Evolutionary conservation across 2,329 filamentous ascomycete genomes (phyloP), one percentile per base, ranked within the genome.

Genomic region (Microsporum audouinii): DNA sequence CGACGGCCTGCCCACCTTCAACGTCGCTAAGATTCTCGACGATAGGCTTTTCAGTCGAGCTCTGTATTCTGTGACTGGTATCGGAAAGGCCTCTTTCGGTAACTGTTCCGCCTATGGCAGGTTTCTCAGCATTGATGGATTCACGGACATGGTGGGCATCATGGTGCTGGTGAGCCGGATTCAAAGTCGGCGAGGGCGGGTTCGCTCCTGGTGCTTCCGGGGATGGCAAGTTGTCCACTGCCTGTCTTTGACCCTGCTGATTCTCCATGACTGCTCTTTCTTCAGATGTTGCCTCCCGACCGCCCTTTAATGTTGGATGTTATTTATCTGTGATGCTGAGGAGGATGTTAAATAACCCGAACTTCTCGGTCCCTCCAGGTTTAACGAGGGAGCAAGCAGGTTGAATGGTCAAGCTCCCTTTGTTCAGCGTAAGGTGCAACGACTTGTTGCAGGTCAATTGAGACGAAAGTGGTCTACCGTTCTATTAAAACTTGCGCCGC

Each of bases 121-220:
- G 27, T 55, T 62, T 57, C 31, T 59, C 58, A 23, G 33, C 31
- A 3, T 43, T 29, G 17, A 17, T 12, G 5, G 59, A 6, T 34
- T 8, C 23, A 49, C 33, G 43, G 14, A 34, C 58, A 41, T 62
- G 58, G 27, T 59, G 60, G 5, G 58, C 33, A 38, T 60, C 59
- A 17, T 64, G 58, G 51, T 62, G 59, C 56, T 62, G 63, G 47
- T 60, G 61, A 39, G 45, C 58, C 8, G 58, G 63, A 39, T 62
- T 57, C 31, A 59, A 8, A 8, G 62, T 55, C 5, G 57, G 41
- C 12, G 56, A 49, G 6, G 57, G 27, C 27, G 57, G 57, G 23
- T 59, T 47, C 29, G 39, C 43, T 17, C 23, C 38, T 12, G 57
- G 41, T 14, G 31, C 23, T n/a, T 57, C 17, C 3, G 45, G 36